Conservation (phyloP, 306 rosid genomes). For the Prunus padus region DNA sequence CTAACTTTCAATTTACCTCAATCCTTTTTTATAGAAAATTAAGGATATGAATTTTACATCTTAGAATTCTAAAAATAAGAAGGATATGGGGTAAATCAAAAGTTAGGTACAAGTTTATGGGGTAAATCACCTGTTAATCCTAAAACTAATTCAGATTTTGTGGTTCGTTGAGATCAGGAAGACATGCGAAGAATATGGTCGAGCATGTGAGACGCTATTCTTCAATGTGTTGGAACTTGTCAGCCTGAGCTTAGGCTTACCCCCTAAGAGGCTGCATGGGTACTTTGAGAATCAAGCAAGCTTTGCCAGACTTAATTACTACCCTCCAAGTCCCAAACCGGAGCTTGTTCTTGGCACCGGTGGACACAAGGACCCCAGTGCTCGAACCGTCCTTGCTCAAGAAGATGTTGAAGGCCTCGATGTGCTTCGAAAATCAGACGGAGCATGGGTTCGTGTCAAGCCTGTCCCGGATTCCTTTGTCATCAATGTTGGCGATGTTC, state of each 20-base stretch:
- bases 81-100: no score
- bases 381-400: conserved; percentile 3
- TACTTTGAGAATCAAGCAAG: conserved; percentile 7
- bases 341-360: neutral
- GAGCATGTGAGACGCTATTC: neutral
- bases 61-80: no score
- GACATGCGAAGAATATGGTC: conserved; percentile 1
- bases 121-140: no score
- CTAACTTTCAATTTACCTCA: no score
- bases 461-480: conserved; percentile 3
- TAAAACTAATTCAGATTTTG: no score
- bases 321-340: conserved; percentile 4
- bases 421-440: conserved; percentile 2
- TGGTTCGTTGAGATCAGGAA: neutral
- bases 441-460: conserved; percentile 9
- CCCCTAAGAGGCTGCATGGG: neutral
- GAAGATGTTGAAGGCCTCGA: conserved; percentile 10
- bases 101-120: no score
- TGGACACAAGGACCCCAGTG: conserved; percentile 11
- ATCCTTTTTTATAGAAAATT: no score
- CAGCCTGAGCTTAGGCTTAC: conserved; percentile 6
- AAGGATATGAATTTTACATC: no score
- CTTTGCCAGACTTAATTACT: conserved; percentile 7
- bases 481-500: conserved; percentile 7
- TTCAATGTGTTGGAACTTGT: conserved; percentile 1